Conservation (phyloP, 169 alveolate species). For the Toxoplasma gondii region DNA sequence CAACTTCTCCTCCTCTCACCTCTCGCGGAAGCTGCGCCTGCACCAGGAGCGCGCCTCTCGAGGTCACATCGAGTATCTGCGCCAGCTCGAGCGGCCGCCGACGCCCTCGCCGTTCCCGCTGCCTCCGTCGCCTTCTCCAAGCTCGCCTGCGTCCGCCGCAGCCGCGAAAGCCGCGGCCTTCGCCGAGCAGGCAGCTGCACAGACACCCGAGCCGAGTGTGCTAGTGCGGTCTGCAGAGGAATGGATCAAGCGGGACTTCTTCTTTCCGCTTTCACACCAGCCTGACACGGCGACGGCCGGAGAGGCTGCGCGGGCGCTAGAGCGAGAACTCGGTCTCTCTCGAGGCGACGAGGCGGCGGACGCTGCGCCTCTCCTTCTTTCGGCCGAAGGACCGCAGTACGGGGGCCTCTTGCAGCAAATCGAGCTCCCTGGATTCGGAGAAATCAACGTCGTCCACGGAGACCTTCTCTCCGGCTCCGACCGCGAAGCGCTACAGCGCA, state of each 20-base stretch:
- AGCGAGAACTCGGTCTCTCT: background rate
- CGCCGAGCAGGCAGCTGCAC: constrained; percentile 3
- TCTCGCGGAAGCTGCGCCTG: constrained; percentile 7
- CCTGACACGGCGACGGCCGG: constrained; percentile 15
- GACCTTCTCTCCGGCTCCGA: background rate
- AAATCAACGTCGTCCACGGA: constrained; percentile 38
- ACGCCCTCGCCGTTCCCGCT: background rate
- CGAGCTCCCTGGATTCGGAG: constrained; percentile 30
- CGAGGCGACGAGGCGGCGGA: background rate
- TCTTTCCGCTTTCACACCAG: background rate
- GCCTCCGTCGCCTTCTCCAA: constrained; percentile 20
- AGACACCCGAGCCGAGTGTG: background rate
- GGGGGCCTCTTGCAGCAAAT: background rate
- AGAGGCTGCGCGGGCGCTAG: background rate
- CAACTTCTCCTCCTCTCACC: constrained; percentile 4
- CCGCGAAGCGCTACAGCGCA: background rate
- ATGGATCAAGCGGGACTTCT: constrained; percentile 28
- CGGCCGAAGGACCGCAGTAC: background rate
- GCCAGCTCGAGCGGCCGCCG: constrained; percentile 42
- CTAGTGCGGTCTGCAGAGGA: constrained; percentile 10
- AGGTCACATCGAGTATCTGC: constrained; percentile 26
- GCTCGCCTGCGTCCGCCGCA: background rate
- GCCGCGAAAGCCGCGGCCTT: background rate
- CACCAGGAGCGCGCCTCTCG: background rate
- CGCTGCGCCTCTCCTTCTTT: background rate